phyloP scores from a whole-genome alignment of 2,329 filamentous ascomycete genomes.

The Stemphylium vesicarium region DNA sequence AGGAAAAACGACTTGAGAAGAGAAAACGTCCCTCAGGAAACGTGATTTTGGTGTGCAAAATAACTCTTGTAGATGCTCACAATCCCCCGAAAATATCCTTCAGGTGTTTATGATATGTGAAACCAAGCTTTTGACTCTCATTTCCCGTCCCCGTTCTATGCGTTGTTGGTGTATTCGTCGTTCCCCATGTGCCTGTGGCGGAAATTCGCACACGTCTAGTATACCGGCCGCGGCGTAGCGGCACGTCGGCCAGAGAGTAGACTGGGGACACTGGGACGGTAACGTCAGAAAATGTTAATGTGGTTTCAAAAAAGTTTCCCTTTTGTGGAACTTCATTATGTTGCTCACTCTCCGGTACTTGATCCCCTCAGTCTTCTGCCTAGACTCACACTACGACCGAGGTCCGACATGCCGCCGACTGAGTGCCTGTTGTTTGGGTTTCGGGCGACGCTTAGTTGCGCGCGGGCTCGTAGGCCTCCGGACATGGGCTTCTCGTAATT shows the following conservation, averaged over 20 bases:
- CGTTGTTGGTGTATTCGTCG: neutral
- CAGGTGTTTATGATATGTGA: neutral
- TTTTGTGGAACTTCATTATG: slow-evolving; percentile 5
- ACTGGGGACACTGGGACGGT: slow-evolving; percentile 31
- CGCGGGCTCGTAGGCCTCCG: slow-evolving; percentile 29
- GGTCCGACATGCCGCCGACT: slow-evolving; percentile 32
- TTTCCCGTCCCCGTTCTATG: neutral
- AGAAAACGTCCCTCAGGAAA: neutral
- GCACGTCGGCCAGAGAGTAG: slow-evolving; percentile 22
- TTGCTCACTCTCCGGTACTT: slow-evolving; percentile 43
- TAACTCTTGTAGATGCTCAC: neutral
- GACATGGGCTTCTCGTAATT: slow-evolving; percentile 38
- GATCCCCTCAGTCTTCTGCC: slow-evolving; percentile 37
- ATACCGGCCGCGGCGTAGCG: slow-evolving; percentile 6
- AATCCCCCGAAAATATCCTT: neutral
- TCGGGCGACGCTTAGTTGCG: slow-evolving; percentile 34
- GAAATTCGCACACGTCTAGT: neutral
- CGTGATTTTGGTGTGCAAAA: neutral
- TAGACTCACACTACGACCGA: slow-evolving; percentile 40
- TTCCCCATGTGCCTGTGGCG: neutral
- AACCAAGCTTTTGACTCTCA: neutral
- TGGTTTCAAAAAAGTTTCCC: slow-evolving; percentile 2
- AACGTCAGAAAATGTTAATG: slow-evolving; percentile 38
- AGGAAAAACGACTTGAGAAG: neutral
- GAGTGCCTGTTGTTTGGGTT: slow-evolving; percentile 39